These are phyloP conservation scores for Erythrophleum fordii DNA, from an alignment of 306 rosid species.

Conservation along the genomic window DNA sequence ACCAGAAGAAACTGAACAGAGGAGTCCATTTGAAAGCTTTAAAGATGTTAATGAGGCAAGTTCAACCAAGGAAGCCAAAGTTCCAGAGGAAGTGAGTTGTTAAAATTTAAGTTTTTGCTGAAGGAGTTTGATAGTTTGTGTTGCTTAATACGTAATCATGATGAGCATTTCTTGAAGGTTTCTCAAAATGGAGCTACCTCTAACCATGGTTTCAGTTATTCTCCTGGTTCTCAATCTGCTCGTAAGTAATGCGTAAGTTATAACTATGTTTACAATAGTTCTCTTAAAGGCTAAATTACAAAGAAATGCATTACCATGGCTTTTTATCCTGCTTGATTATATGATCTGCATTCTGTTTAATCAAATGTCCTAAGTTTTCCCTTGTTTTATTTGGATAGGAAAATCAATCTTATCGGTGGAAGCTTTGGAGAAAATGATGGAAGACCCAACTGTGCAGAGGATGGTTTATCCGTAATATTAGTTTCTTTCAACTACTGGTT, in stretches of 20 bases:
- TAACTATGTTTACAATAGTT: background rate
- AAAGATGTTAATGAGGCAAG: conserved; percentile 54
- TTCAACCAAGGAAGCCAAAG: conserved; percentile 49
- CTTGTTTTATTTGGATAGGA: conserved; percentile 50
- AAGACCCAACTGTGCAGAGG: conserved; percentile 96
- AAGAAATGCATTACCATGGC: conserved; percentile 27
- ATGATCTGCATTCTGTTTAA: conserved; percentile 29
- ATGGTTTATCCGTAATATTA: conserved; percentile 91
- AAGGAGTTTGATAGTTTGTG: background rate
- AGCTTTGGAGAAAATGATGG: conserved; percentile 97
- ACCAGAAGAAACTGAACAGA: conserved; percentile 71
- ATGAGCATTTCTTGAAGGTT: conserved; percentile 50
- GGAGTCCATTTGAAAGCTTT: conserved; percentile 69
- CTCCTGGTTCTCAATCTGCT: conserved; percentile 59
- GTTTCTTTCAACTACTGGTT: conserved; percentile 29
- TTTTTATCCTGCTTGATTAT: background rate
- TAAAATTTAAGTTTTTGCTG: conserved; percentile 25
- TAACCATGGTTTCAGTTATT: conserved; percentile 51
- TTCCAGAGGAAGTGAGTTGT: conserved; percentile 56
- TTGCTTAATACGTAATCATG: conserved; percentile 29
- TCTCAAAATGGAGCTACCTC: conserved; percentile 80
- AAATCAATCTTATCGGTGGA: conserved; percentile 78
- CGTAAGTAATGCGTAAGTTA: conserved; percentile 43
- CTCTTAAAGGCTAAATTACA: background rate
- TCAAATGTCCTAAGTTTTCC: conserved; percentile 35